These are phyloP conservation scores for Alternaria sp. DNA, from an alignment of 2,329 filamentous ascomycete genomes.

Conservation along the genomic window DNA sequence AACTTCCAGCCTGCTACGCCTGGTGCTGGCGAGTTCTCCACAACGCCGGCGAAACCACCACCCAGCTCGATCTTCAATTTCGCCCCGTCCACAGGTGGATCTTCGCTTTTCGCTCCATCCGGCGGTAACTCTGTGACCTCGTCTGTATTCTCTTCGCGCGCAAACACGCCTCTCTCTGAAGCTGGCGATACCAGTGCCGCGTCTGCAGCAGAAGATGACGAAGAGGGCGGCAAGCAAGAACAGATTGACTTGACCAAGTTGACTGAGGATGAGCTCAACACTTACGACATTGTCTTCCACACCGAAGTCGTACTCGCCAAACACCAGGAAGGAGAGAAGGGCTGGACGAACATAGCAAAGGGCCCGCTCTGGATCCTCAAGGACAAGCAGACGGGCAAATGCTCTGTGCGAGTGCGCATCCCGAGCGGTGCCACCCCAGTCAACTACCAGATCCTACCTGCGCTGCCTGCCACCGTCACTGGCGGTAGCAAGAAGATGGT, in stretches of 20 bases:
- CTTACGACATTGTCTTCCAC: conserved; percentile 45
- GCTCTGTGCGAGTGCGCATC: conserved; percentile 42
- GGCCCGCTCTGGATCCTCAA: conserved; percentile 47
- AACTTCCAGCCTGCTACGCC: conserved; percentile 37
- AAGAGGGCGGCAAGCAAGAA: conserved; percentile 35
- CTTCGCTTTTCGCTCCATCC: conserved; percentile 26
- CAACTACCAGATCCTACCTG: conserved; percentile 41
- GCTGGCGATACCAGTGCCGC: conserved; percentile 37
- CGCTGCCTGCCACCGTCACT: conserved; percentile 28
- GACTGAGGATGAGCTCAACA: conserved; percentile 38
- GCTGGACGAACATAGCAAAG: conserved; percentile 40
- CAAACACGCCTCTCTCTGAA: conserved; percentile 45
- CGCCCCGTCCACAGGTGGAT: conserved; percentile 19
- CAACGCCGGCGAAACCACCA: conserved; percentile 35
- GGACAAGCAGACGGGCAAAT: conserved; percentile 42
- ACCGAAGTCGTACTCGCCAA: conserved; percentile 36
- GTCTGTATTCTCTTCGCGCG: conserved; percentile 45
- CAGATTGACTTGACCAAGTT: conserved; percentile 42
- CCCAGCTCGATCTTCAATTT: conserved; percentile 33
- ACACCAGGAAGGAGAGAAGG: conserved; percentile 32
- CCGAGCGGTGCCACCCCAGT: conserved; percentile 39
- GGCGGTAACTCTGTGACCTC: conserved; percentile 30
- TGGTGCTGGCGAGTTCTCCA: conserved; percentile 32
- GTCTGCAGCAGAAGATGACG: conserved; percentile 35
- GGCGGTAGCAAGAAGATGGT: conserved; percentile 41